These are phyloP conservation scores for Saturnispora diversa DNA, from an alignment of 805 yeast genomes.

Conservation along the genomic window DNA sequence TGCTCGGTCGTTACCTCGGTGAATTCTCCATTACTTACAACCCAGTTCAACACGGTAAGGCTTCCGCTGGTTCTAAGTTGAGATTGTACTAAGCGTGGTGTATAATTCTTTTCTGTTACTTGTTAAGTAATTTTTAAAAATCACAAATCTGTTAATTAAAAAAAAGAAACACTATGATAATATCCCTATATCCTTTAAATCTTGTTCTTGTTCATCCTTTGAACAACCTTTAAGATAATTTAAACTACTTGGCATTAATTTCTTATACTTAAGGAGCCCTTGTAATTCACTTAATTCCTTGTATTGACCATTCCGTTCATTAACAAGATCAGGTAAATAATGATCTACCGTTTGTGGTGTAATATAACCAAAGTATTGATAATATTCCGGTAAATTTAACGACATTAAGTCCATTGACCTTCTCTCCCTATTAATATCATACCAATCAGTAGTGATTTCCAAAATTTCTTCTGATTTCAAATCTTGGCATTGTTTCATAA, in stretches of 20 bases:
- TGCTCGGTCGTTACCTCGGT: slow-evolving; percentile 99
- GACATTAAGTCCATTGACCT: slow-evolving; percentile 66
- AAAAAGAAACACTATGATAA: neutral
- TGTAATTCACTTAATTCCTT: slow-evolving; percentile 62
- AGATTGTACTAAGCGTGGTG: slow-evolving; percentile 28
- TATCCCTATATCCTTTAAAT: slow-evolving; percentile 57
- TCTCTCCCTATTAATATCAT: slow-evolving; percentile 82
- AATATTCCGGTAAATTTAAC: slow-evolving; percentile 42
- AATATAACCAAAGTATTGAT: slow-evolving; percentile 26
- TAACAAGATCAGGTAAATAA: slow-evolving; percentile 40
- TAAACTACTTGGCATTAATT: slow-evolving; percentile 69
- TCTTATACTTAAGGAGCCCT: slow-evolving; percentile 51
- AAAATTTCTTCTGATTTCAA: slow-evolving; percentile 55
- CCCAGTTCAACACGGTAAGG: slow-evolving; percentile 96
- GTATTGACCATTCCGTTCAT: slow-evolving; percentile 57
- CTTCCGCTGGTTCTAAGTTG: slow-evolving; percentile 32
- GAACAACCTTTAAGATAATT: slow-evolving; percentile 54
- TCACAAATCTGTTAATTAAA: slow-evolving; percentile 6
- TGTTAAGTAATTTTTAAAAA: slow-evolving; percentile 1
- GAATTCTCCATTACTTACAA: slow-evolving; percentile 99
- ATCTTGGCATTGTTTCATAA: slow-evolving; percentile 58
- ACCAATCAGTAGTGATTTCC: slow-evolving; percentile 81
- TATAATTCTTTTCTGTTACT: slow-evolving; percentile 10
- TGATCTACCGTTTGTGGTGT: slow-evolving; percentile 21
- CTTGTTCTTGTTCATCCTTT: slow-evolving; percentile 67